phyloP scores from a whole-genome alignment of 2,329 filamentous ascomycete species.

The Xylariomycetidae sp. region DNA sequence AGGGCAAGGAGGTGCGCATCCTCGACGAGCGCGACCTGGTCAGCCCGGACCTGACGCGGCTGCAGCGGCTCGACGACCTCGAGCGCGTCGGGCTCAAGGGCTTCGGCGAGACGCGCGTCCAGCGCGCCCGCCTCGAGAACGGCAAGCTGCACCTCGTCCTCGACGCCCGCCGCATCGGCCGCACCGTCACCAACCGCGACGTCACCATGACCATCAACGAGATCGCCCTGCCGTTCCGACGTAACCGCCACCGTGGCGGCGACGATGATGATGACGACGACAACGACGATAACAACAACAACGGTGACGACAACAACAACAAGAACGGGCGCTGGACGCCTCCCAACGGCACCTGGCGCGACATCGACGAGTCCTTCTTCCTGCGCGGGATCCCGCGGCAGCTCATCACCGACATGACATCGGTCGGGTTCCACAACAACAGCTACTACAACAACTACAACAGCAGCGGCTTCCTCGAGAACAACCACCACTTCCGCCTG shows the following conservation, averaged over 20 bases:
- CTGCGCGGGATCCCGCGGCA: constrained; percentile 24
- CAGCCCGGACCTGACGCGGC: constrained; percentile 37
- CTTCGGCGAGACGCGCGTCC: constrained; percentile 30
- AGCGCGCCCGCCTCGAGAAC: constrained; percentile 38
- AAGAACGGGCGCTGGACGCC: constrained; percentile 30
- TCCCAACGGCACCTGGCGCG: constrained; percentile 36
- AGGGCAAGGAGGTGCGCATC: constrained; percentile 35
- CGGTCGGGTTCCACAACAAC: constrained; percentile 2
- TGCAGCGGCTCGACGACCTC: constrained; percentile 33
- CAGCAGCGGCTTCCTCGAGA: constrained; percentile 19
- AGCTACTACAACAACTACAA: constrained; percentile 13
- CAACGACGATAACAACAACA: not conserved
- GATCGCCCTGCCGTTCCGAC: constrained; percentile 33
- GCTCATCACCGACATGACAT: constrained; percentile 28
- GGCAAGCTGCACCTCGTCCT: constrained; percentile 39
- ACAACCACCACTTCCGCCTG: constrained; percentile 17
- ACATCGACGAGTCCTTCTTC: constrained; percentile 33
- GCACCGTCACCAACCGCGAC: constrained; percentile 33
- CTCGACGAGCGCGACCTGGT: constrained; percentile 36
- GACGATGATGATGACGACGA: not conserved
- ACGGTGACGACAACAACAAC: constrained; percentile 6
- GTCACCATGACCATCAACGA: constrained; percentile 38
- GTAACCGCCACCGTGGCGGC: constrained; percentile 1
- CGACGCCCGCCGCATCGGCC: constrained; percentile 29
- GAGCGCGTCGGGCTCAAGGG: constrained; percentile 35